Evolutionary conservation across 768 basidiomycete species (phyloP), one percentile per base, ranked within the genome.

Genomic region (Lanmaoa pseudosensibilis): DNA sequence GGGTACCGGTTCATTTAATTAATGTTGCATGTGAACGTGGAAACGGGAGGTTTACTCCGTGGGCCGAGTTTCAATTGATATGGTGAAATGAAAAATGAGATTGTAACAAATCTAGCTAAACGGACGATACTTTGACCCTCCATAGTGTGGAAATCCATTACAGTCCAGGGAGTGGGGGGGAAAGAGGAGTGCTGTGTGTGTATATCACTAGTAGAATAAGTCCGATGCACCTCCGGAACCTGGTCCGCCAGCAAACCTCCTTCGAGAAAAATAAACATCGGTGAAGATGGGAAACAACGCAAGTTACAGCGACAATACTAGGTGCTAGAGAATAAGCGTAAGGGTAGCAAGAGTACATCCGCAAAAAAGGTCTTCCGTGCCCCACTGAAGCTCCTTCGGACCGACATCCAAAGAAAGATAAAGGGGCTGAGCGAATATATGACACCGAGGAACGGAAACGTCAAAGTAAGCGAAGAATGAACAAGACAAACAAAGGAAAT

Each of bases 201-300:
- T 41, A 34, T 37, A 11, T 34, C 27, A 6, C 38, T 39, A 41
- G 41, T 37, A 19, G 27, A 27, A 27, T 6, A 27, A 27, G 27
- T 27, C 4, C 27, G 27, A 27, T 27, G 27, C 27, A 27, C 44
- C 46, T 51, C 33, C 19, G 6, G 30, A 36, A 54, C 44, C 9
- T 7, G 38, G 45, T 54, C 44, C 19, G 52, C 56, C 39, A 65
- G 62, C 52, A 58, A 57, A 54, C 54, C 52, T 23, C 23, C 37
- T 43, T 50, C 44, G 33, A 40, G 38, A 49, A 34, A 43, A 18
- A 25, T 27, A 34, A 36, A 46, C 34, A 25, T 27, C 33, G 18
- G 43, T 44, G 16, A 52, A 10, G 21, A 38, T 11, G 13, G 15
- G 4, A 27, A 27, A 27, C 27, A 27, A 27, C 27, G 27, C 5